phyloP scores from a whole-genome alignment of 2,329 filamentous ascomycete species.

The Trichoderma sp. region DNA sequence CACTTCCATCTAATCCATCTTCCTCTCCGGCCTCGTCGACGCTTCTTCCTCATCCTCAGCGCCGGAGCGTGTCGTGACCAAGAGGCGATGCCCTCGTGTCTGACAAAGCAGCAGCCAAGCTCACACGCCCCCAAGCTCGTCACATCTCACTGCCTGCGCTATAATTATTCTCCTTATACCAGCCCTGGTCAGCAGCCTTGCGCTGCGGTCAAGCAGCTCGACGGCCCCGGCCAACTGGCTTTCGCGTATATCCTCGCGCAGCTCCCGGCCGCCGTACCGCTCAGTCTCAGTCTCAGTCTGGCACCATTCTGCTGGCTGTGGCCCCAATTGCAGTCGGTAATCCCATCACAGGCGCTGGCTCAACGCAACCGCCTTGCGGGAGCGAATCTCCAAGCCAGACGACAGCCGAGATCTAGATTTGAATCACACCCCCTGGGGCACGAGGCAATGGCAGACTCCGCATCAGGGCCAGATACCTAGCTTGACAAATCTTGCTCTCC shows the following conservation, averaged over 20 bases:
- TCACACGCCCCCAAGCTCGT: background rate
- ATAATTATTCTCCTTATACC: conserved; percentile 16
- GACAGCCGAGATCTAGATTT: conserved; percentile 16
- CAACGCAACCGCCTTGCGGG: background rate
- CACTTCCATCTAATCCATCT: background rate
- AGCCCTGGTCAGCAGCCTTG: conserved; percentile 7
- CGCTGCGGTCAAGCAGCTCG: conserved; percentile 5
- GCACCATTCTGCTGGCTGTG: background rate
- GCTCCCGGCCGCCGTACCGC: conserved; percentile 9
- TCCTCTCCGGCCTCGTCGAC: too few species aligned
- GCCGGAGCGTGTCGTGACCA: background rate
- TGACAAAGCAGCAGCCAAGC: background rate
- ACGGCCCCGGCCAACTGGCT: conserved; percentile 5
- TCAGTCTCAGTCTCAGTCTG: background rate
- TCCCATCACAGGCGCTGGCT: background rate
- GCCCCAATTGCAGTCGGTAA: too few species aligned
- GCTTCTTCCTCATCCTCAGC: background rate
- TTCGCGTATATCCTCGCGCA: conserved; percentile 9
- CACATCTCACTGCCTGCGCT: conserved; percentile 9
- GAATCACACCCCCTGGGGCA: background rate
- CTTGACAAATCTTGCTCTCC: conserved; percentile 10
- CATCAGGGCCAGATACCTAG: conserved; percentile 14
- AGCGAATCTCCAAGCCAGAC: background rate
- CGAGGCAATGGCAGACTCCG: conserved; percentile 19
- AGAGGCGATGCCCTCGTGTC: conserved; percentile 2